Conservation (phyloP, 208 protist genomes). For the Acanthamoeba culbertsoni region DNA sequence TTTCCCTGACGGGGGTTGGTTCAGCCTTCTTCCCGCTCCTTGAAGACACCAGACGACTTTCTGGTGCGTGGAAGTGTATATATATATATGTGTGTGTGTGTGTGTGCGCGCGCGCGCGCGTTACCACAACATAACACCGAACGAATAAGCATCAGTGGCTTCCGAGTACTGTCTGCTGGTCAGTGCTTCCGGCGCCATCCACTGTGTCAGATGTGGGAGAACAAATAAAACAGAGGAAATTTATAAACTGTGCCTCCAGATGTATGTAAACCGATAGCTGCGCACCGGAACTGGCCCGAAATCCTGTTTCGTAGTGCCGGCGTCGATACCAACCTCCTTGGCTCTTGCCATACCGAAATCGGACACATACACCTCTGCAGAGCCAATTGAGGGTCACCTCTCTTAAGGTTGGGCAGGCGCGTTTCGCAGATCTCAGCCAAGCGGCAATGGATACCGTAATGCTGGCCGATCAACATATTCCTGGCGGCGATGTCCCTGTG, state of each 20-base stretch:
- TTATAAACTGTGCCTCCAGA: no score
- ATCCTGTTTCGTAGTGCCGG: conserved; percentile 37
- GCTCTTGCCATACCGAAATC: conserved; percentile 48
- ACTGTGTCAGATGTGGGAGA: not conserved
- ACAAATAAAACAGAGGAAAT: not conserved
- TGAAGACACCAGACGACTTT: not conserved
- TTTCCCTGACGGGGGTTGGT: not conserved
- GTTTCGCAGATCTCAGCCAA: not conserved
- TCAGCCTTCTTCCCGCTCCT: no score
- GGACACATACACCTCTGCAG: conserved; percentile 43
- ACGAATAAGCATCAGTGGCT: conserved; percentile 36
- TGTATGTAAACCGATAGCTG: not conserved
- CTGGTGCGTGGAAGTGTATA: not conserved
- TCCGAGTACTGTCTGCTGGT: conserved; percentile 36
- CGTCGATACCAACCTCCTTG: not conserved
- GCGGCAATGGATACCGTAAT: not conserved
- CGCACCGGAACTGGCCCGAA: conserved; percentile 46
- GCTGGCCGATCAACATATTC: conserved; percentile 34
- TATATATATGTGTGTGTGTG: not conserved
- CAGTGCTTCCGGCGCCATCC: conserved; percentile 59
- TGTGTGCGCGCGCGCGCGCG: no score
- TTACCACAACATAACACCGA: conserved; percentile 53
- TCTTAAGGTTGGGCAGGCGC: not conserved
- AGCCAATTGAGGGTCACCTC: not conserved
- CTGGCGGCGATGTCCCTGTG: conserved; percentile 44